phyloP scores from a whole-genome alignment of 352 stramenopile genomes.

The Thalassiosira exigua region DNA sequence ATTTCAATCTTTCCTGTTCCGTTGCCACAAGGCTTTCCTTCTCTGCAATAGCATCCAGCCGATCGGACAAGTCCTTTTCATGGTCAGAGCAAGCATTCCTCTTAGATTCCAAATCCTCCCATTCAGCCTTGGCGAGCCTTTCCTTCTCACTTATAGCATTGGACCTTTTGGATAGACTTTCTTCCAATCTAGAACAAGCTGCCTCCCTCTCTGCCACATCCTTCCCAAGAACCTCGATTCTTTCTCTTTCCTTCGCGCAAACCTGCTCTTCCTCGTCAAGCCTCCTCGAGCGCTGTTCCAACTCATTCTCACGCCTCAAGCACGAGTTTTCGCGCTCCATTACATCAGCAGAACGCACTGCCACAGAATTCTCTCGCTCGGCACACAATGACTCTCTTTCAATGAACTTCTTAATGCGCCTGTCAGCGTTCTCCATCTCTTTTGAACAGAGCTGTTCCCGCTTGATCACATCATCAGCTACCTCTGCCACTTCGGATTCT shows the following conservation, averaged over 20 bases:
- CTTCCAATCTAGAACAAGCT: conserved; percentile 20
- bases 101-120: conserved; percentile 29
- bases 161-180: conserved; percentile 10
- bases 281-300: conserved; percentile 14
- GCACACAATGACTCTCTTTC: conserved; percentile 33
- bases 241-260: conserved; percentile 17
- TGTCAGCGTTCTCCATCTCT: conserved; percentile 46
- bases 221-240: conserved; percentile 21
- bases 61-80: too few relatives aligned
- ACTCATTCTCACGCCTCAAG: conserved; percentile 7
- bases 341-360: background rate
- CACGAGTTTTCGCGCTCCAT: conserved; percentile 22
- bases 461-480: conserved; percentile 34
- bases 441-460: conserved; percentile 42
- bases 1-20: conserved; percentile 35
- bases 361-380: conserved; percentile 16
- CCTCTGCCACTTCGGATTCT: conserved; percentile 34
- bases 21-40: too few relatives aligned
- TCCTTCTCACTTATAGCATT: conserved; percentile 31
- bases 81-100: conserved; percentile 12
- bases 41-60: too few relatives aligned
- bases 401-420: conserved; percentile 43
- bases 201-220: conserved; percentile 26
- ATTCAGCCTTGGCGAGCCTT: conserved; percentile 18
- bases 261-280: conserved; percentile 3